Evolutionary conservation across 208 protist genomes (phyloP).

Genomic region (Porcisia deanei): DNA sequence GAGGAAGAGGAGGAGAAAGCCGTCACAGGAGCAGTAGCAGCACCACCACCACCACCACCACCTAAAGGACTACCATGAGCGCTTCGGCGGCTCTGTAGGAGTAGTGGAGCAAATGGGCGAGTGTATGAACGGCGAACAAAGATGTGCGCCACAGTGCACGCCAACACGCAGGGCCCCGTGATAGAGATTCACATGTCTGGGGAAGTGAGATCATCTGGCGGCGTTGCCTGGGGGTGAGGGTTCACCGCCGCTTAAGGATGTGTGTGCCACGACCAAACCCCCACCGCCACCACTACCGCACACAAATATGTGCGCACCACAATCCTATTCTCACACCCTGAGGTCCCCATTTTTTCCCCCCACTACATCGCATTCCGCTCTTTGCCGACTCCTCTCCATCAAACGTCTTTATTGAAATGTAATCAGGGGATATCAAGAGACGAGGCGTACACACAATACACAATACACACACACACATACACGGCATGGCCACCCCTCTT

Average conservation of each 20-base stretch:
- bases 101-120: background rate
- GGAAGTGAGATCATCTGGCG: background rate
- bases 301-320: background rate
- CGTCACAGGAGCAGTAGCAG: background rate
- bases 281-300: background rate
- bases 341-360: no score
- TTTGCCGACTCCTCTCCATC: background rate
- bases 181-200: background rate
- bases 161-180: background rate
- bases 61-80: background rate
- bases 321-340: background rate
- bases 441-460: background rate
- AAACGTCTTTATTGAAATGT: background rate
- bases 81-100: background rate
- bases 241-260: background rate
- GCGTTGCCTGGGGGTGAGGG: background rate
- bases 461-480: no score
- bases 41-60: background rate
- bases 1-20: background rate
- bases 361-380: background rate
- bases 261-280: background rate
- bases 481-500: background rate
- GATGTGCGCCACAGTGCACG: background rate
- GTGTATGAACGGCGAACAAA: background rate
- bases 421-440: background rate